These are phyloP conservation scores for Cercis canadensis DNA, from an alignment of 306 rosid species.

Conservation along the genomic window DNA sequence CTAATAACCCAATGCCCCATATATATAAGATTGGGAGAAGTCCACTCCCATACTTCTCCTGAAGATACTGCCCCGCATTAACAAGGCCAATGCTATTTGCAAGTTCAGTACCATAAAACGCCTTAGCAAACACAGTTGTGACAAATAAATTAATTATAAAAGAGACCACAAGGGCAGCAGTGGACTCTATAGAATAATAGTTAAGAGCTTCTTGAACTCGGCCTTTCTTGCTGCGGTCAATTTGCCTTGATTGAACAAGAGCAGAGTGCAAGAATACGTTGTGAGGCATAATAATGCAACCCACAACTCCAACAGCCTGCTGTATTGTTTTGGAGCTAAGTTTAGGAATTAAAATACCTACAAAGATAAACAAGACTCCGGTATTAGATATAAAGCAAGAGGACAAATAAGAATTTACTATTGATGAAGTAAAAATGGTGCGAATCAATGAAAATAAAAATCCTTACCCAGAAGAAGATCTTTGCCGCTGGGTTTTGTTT, in stretches of 20 bases:
- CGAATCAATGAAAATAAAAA: constrained; percentile 22
- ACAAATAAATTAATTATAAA: constrained; percentile 84
- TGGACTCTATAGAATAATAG: constrained; percentile 89
- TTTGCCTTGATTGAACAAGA: constrained; percentile 86
- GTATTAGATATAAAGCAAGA: constrained; percentile 31
- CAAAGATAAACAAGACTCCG: constrained; percentile 9
- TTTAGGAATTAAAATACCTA: constrained; percentile 91
- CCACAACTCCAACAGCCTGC: constrained; percentile 97
- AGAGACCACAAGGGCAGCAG: constrained; percentile 78
- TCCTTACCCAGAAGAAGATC: constrained; percentile 84
- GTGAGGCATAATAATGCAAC: constrained; percentile 98
- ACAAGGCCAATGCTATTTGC: constrained; percentile 83
- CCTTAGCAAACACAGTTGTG: constrained; percentile 92
- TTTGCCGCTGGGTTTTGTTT: constrained; percentile 78
- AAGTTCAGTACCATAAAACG: constrained; percentile 75
- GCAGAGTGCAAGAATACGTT: constrained; percentile 96
- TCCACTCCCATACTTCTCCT: constrained; percentile 94
- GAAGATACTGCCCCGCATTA: constrained; percentile 91
- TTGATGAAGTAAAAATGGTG: constrained; percentile 3
- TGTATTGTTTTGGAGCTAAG: constrained; percentile 88
- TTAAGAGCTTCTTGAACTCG: constrained; percentile 92
- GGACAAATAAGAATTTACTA: not conserved
- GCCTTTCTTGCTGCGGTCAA: constrained; percentile 69
- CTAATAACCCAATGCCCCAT: constrained; percentile 93
- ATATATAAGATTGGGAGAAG: constrained; percentile 82